Base-by-base conservation (phyloP, 1,284 basidiomycete genomes). In the Rhodofomes roseus region DNA sequence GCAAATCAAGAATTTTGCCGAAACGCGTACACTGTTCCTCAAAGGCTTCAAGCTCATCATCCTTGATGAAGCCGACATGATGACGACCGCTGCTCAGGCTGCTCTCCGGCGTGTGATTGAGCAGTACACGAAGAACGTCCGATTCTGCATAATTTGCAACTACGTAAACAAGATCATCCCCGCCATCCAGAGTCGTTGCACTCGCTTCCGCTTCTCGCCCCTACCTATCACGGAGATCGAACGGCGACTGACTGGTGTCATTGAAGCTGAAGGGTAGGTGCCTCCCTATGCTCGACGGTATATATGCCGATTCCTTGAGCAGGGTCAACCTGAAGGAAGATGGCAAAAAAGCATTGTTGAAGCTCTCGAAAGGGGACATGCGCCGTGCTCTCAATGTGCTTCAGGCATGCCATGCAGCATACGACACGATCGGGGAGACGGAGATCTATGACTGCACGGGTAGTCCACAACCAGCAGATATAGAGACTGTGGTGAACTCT, bases 161-260 rank as follows among this genome's bases (percentile, higher is more conserved):
- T 99, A 99, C 68, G 97, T 99, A 74, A 99, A 99, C 85, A 98
- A 98, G 76, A 99, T 99, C 72, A 90, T 92, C 6, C 97, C 97
- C 3, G 97, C 97, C 23, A 97, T 99, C 62, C 97, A 99, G 77
- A 97, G 95, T 72, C 91, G 97, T 54, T 99, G 97, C 77, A 99
- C 97, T 2, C 84, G 96, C 39, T 99, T 99, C 79, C 83, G 95
- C 53, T 99, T 99, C 78, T 95, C 93, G n/a, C 97, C 97, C 1
- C 76, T 99, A 34, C 94, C 95, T 1, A 87, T 91, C 22, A 69
- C 73, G 7, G 93, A 99, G 73, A 92, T 99, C 2, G 89, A 96
- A 76, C 90, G 87, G 71, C 80, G 95, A 57, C 73, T 99, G 46
- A 77, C 88, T 56, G 81, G 78, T 22, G 94, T 99, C 11, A 86